Evolutionary conservation across 352 stramenopile genomes (phyloP), one percentile per base, ranked within the genome.

Genomic region (Phytopythium cucurbitacearum): DNA sequence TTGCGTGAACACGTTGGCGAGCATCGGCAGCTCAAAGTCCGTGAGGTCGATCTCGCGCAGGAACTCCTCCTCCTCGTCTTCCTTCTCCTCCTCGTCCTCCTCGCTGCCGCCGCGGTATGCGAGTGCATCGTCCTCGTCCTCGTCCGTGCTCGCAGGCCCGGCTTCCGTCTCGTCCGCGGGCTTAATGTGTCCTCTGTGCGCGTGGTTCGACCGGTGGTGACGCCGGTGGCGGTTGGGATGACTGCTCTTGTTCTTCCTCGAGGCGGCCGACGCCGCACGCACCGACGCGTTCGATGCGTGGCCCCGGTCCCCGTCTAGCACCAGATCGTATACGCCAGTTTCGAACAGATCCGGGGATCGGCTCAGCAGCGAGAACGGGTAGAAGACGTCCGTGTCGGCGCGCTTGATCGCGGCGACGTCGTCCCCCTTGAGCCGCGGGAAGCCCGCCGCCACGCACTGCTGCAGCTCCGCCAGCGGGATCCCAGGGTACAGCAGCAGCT

Each of bases 1-100:
- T 54, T 90, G 73, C 7, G 69, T 81, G 60, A 95, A 92, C 56
- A 89, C 79, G 48, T 91, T 76, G n/a, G 92, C 82, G 3, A 95
- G 65, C 60, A 87, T 77, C 42, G 79, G 77, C 39, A 95, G 51
- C 61, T 89, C 81, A 67, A 93, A 95, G 62, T 94, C 82, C 40
- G 80, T 79, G 0, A 95, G 67, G 36, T 94, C 83, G 12, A 92
- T 64, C 38, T 86, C 78, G 11, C 72, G 56, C 34, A 81, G 53
- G 13, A 79, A 59, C 35, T 81, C 56, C 6, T 78, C 66, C 3
- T 76, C 72, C 1, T 73, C 66, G 0, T 76, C 62, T 0, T 65
- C 51, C 2, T 56, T 45, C 5, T 61, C 34, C 1, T 51, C 44
- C 1, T 65, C 56, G 3, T 70, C 9, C 21, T 70, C 51, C 15